phyloP scores from a whole-genome alignment of 768 basidiomycete species.

The Suillus bovinus region DNA sequence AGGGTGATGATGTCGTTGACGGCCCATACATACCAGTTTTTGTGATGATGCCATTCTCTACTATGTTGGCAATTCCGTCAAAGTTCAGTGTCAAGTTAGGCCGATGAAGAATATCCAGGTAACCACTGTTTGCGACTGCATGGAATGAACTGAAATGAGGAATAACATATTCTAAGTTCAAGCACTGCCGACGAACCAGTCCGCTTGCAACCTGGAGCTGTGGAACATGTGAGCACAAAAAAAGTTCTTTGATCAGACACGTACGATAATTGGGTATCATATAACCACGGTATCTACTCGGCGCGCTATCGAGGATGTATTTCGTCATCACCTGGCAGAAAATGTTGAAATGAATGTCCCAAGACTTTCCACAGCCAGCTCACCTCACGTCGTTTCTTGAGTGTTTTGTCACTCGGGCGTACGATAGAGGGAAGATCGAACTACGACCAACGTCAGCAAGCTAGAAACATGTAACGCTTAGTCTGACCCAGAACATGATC shows the following conservation, averaged over 20 bases:
- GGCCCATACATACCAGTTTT: conserved; percentile 20
- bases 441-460: conserved; percentile 11
- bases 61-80: conserved; percentile 22
- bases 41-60: conserved; percentile 24
- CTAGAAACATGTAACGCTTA: neutral
- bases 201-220: conserved; percentile 65
- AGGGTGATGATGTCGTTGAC: neutral
- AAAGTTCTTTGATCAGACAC: conserved; percentile 17
- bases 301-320: conserved; percentile 51
- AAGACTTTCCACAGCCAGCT: neutral
- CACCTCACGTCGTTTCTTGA: conserved; percentile 19
- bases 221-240: neutral
- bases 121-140: conserved; percentile 31
- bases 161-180: neutral
- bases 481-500: conserved; percentile 49
- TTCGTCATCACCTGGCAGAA: conserved; percentile 36
- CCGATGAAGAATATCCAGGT: conserved; percentile 21
- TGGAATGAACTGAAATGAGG: neutral
- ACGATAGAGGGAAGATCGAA: conserved; percentile 20
- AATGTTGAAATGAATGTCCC: neutral
- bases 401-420: conserved; percentile 12
- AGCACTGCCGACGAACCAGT: conserved; percentile 19
- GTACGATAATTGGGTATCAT: conserved; percentile 55
- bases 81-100: conserved; percentile 27
- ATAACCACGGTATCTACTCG: conserved; percentile 45